Conservation (phyloP, 2,329 filamentous ascomycete species). For the Ophiostoma triangulosporum region DNA sequence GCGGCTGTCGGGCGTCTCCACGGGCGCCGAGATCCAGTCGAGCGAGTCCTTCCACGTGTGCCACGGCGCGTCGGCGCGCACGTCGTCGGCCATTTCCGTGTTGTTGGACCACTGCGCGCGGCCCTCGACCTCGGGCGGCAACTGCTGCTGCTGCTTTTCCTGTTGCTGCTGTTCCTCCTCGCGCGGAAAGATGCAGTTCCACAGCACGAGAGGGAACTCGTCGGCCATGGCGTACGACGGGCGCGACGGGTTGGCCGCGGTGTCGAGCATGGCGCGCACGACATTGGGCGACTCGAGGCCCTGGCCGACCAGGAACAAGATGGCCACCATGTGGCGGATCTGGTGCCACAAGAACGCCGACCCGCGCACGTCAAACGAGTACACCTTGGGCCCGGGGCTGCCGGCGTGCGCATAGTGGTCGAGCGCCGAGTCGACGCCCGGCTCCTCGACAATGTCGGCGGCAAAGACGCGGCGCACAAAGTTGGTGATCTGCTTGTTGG, state of each 20-base stretch:
- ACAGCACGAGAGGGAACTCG: conserved; percentile 80
- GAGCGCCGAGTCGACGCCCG: conserved; percentile 37
- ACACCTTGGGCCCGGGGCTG: conserved; percentile 47
- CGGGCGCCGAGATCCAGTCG: conserved; percentile 67
- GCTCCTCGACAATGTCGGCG: conserved; percentile 62
- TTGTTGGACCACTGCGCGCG: conserved; percentile 15
- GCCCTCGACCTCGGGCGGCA: neutral
- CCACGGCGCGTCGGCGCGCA: neutral
- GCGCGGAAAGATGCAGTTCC: conserved; percentile 80
- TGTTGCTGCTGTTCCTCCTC: conserved; percentile 19
- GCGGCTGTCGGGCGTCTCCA: conserved; percentile 39
- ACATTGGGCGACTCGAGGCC: conserved; percentile 65
- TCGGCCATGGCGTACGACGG: conserved; percentile 85
- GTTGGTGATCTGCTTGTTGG: conserved; percentile 75
- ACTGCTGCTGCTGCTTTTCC: neutral
- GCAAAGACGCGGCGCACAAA: conserved; percentile 70
- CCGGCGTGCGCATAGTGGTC: conserved; percentile 34
- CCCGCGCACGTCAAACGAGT: conserved; percentile 77
- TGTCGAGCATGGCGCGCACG: conserved; percentile 62
- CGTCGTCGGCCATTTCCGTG: neutral
- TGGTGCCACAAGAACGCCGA: conserved; percentile 97
- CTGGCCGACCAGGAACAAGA: conserved; percentile 89
- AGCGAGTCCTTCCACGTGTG: conserved; percentile 42
- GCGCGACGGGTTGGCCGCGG: conserved; percentile 54
- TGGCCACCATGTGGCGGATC: conserved; percentile 82